Evolutionary conservation across 1,139 yeast genomes (phyloP), one percentile per base, ranked within the genome.

Genomic region (Yamadazyma epiphylla): DNA sequence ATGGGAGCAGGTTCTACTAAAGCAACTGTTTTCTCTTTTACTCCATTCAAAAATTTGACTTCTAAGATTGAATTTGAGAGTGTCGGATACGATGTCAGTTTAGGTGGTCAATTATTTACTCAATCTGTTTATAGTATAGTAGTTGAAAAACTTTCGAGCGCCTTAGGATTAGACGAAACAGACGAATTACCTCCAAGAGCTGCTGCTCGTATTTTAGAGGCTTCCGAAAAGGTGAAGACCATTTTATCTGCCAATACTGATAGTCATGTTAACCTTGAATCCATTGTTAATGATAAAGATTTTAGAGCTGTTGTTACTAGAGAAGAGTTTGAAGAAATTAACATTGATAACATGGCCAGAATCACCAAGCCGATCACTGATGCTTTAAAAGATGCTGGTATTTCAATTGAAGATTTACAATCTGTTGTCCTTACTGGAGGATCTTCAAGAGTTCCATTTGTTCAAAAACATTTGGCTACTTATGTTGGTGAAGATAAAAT

Each of bases 1-100:
- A 75, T 84, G 73, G 99, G 99, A 30, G 94, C 96, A 3, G 95
- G 95, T 1, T 80, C 94, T 1, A 84, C 95, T 1, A 77, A 80
- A 34, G 95, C 96, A 3, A 83, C 97, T 0, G 60, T 91, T 19
- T 78, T 89, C 33, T 78, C 91, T 1, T 64, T 80, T 39, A 59
- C 63, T 22, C 74, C 74, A 19, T 69, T 69, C 38, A 54, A 64
- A 15, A 60, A 61, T 34, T 57, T 60, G 23, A 49, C 66, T 10
- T 49, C 65, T 13, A 51, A 55, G 5, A 62, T 87, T 30, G 83
- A 78, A 35, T 70, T 87, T 21, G 83, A 81, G 49, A 88, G 86
- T 21, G 73, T 80, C 37, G 89, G 91, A 1, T 77, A 58, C 48
- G 87, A 82, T 48, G 64, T 66, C 13, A 44, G 60, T 1, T 61